A percentile compares a stretch with the other conserved stretches of the same genome.
These are phyloP conservation scores for Hypoxylon sp. DNA, from an alignment of 2,329 filamentous ascomycete species.

Conservation along the genomic window DNA sequence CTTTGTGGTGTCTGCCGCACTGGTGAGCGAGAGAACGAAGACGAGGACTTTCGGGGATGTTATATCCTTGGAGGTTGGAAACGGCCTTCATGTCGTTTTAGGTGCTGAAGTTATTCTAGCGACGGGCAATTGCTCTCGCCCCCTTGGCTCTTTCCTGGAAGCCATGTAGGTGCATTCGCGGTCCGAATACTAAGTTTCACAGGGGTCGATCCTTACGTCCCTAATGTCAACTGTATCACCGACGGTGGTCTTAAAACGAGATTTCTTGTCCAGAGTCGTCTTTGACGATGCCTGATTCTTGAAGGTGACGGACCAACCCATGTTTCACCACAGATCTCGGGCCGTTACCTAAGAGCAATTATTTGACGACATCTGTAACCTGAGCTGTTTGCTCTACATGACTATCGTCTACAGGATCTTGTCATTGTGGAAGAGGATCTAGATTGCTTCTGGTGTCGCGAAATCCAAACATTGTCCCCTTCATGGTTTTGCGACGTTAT, in stretches of 20 bases:
- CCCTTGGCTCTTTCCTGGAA: no score
- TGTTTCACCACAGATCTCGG: not conserved
- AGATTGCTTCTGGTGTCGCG: not conserved
- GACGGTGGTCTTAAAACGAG: not conserved
- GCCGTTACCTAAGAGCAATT: not conserved
- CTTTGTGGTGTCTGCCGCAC: not conserved
- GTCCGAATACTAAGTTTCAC: not conserved
- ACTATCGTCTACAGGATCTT: slow-evolving; percentile 2
- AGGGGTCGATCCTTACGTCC: not conserved
- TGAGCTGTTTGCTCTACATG: slow-evolving; percentile 3
- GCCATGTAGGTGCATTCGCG: not conserved
- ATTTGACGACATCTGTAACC: not conserved
- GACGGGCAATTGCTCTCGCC: no score
- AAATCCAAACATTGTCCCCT: not conserved
- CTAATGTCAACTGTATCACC: slow-evolving; percentile 11
- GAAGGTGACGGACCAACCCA: not conserved
- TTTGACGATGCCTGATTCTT: not conserved
- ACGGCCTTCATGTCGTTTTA: no score
- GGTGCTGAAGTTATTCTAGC: no score
- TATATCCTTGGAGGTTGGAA: not conserved
- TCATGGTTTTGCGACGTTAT: not conserved
- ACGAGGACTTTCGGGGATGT: not conserved
- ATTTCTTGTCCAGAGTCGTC: not conserved
- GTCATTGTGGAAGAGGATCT: not conserved
- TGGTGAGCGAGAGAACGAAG: not conserved